Conservation (phyloP, 768 basidiomycete species). For the Tylopilus vinaceipallidus region DNA sequence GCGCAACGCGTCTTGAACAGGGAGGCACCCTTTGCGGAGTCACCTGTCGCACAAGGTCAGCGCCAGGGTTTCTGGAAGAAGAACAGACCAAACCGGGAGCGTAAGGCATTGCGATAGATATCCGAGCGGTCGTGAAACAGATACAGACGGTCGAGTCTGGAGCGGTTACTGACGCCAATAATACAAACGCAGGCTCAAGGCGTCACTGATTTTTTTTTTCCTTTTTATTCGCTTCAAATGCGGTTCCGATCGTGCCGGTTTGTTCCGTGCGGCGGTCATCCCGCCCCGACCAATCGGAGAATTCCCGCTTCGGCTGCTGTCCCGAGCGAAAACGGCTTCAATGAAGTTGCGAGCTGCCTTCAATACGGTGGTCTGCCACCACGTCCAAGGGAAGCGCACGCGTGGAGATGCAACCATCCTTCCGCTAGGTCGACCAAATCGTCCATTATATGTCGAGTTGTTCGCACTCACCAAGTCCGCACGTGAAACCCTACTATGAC, state of each 20-base stretch:
- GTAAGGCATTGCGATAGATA: slow-evolving; percentile 41
- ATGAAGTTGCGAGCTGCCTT: too few species aligned
- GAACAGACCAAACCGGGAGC: slow-evolving; percentile 35
- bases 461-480: slow-evolving; percentile 62
- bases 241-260: slow-evolving; percentile 30
- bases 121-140: slow-evolving; percentile 5
- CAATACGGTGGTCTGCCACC: too few species aligned
- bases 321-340: too few species aligned
- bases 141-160: slow-evolving; percentile 5
- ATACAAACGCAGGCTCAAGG: too few species aligned
- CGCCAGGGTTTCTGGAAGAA: background rate
- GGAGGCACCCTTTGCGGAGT: slow-evolving; percentile 83
- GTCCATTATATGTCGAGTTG: slow-evolving; percentile 41
- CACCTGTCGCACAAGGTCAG: slow-evolving; percentile 51
- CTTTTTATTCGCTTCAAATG: too few species aligned
- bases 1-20: slow-evolving; percentile 97
- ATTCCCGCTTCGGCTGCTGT: too few species aligned
- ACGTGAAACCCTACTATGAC: slow-evolving; percentile 55
- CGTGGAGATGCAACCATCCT: background rate
- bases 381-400: too few species aligned
- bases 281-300: slow-evolving; percentile 25
- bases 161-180: background rate
- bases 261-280: slow-evolving; percentile 22
- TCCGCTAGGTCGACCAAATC: background rate
- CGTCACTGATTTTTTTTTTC: too few species aligned